These are phyloP conservation scores for Carpinus viminea DNA, from an alignment of 306 rosid genomes.

Conservation along the genomic window DNA sequence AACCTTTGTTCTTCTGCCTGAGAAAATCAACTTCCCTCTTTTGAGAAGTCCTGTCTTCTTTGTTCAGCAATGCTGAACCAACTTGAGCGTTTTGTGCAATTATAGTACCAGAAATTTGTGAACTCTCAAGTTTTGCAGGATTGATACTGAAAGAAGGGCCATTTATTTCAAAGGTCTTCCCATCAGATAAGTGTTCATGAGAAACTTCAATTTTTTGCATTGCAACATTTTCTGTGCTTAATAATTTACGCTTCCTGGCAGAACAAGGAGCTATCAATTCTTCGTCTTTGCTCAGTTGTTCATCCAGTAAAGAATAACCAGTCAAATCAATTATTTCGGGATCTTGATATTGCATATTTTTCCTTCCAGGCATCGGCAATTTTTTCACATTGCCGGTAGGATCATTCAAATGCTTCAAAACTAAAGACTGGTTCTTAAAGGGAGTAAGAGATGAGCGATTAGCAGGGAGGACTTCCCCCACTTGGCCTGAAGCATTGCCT, in stretches of 20 bases:
- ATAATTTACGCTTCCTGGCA: conserved; percentile 65
- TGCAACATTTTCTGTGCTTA: conserved; percentile 47
- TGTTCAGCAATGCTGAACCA: conserved; percentile 30
- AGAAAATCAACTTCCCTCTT: conserved; percentile 37
- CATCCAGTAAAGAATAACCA: conserved; percentile 41
- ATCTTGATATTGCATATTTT: conserved; percentile 38
- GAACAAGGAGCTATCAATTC: conserved; percentile 43
- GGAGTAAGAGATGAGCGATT: conserved; percentile 72
- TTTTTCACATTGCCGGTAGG: conserved; percentile 32
- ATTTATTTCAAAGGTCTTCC: conserved; percentile 29
- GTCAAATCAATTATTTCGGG: conserved; percentile 39
- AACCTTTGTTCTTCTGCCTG: conserved; percentile 32
- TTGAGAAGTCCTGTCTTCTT: conserved; percentile 37
- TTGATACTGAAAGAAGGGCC: conserved; percentile 25
- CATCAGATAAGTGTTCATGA: conserved; percentile 40
- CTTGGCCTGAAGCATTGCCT: conserved; percentile 32
- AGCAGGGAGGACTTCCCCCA: conserved; percentile 71
- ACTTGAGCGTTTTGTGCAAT: conserved; percentile 44
- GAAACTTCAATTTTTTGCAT: conserved; percentile 37
- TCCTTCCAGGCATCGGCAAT: conserved; percentile 36
- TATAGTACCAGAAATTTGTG: conserved; percentile 31
- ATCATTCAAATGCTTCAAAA: conserved; percentile 38
- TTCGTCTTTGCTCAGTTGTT: conserved; percentile 34
- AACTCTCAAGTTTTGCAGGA: conserved; percentile 40
- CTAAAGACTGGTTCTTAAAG: conserved; percentile 40